Percentiles rank a stretch among this genome's conserved stretches.
phyloP scores from a whole-genome alignment of 2,329 filamentous ascomycete genomes.

The Fusarium sp. region DNA sequence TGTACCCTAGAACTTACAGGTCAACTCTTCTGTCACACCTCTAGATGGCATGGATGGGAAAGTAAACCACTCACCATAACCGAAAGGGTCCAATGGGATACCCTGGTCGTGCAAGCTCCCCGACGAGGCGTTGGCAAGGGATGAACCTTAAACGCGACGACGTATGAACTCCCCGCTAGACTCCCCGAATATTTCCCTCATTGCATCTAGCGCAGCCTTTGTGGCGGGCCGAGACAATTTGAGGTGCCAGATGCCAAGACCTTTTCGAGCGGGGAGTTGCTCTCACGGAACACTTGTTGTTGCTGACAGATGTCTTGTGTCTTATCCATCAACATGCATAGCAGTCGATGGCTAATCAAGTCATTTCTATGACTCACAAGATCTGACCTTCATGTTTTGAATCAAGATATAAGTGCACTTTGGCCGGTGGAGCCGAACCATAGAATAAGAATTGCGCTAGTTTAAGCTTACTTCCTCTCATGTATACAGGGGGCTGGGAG shows the following conservation, averaged over 20 bases:
- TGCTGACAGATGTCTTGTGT: background rate
- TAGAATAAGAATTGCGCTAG: too few species aligned
- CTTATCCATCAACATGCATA: background rate
- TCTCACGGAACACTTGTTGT: background rate
- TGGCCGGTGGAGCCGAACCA: too few species aligned
- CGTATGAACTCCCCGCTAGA: conserved; percentile 40
- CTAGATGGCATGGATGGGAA: conserved; percentile 22
- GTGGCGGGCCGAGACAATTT: conserved; percentile 27
- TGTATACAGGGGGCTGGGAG: too few species aligned
- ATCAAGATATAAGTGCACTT: too few species aligned
- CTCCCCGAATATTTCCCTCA: background rate
- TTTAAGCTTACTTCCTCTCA: too few species aligned
- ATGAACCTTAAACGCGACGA: background rate
- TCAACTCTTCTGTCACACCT: too few species aligned
- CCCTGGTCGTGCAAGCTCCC: conserved; percentile 17
- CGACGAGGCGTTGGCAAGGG: conserved; percentile 24
- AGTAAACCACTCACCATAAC: conserved; percentile 42
- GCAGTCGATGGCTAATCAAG: too few species aligned
- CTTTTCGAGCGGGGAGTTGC: conserved; percentile 5
- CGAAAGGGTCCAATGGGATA: background rate
- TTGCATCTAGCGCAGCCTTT: too few species aligned
- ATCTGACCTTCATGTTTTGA: too few species aligned
- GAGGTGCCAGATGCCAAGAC: background rate
- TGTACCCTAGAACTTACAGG: too few species aligned
- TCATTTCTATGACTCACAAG: too few species aligned